Base-by-base conservation (phyloP, 2,329 filamentous ascomycete species). In the Fusarium albidum region DNA sequence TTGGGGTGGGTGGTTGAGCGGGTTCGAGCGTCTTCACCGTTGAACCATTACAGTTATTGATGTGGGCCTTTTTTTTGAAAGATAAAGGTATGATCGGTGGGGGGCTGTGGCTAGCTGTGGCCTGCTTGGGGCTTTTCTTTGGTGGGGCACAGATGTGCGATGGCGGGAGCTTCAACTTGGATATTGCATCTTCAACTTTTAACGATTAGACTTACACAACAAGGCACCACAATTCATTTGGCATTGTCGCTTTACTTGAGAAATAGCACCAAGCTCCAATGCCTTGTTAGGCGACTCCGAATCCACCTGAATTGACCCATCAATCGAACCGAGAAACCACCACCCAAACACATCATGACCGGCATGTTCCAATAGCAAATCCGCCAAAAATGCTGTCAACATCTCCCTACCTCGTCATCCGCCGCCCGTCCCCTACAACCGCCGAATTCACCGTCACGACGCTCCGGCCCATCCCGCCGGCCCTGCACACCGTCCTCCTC, bases 391-490 rank as follows among this genome's bases (percentile, higher is more conserved):
- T 91, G 88, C 80, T 90, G 61, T 83, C 82, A 34, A 83, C 80
- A 15, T 67, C 77, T 1, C 83, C 85, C 9, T 82, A 82, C 63
- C 84, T 91, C 43, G 81, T 78, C 64, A 82, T 82, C 55, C 82
- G 85, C 61, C 83, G 86, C 17, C 90, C 91, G 42, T 93, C 95
- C 18, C 88, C 91, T 39, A 96, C 92, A 3, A 96, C 95, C n/a
- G 87, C 91, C 70, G 89, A 91, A 63, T 98, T 94, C 80, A 96
- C 90, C 26, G 91, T 97, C 49, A 95, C 93, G 29, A 97, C 93
- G 52, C 85, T 86, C 37, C 85, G 90, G 1, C 75, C 77, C 0
- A 70, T 75, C 5, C 82, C 81, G 1, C 55, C 82, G 13, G 66
- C 80, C 27, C 78, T 81, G 28, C 52, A 82, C 26, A 58, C 74